Evolutionary conservation across 2,329 filamentous ascomycete genomes (phyloP), one percentile per base, ranked within the genome.

Genomic region (Parascedosporium putredinis): DNA sequence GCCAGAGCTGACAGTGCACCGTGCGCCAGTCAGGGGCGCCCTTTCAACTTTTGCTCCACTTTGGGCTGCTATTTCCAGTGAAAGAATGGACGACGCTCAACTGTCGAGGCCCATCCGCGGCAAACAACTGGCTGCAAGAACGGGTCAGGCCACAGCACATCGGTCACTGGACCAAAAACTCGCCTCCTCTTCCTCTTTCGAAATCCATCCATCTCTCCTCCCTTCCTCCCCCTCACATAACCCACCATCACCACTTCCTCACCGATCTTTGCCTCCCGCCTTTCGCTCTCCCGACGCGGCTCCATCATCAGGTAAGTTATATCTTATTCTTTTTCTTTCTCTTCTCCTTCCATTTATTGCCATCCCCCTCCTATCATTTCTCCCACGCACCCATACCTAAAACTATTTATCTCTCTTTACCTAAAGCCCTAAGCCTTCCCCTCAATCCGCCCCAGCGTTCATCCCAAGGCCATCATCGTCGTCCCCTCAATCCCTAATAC

Each of bases 401-500:
- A n/a, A n/a, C n/a, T n/a, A n/a, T n/a, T n/a, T n/a, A n/a, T n/a
- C n/a, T n/a, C n/a, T n/a, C n/a, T 54, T 43, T 33, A 22, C n/a
- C 54, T 52, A 56, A 52, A 45, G 45, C 54, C 53, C 53, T 52
- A 51, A 52, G 53, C 50, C 53, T 54, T 51, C 12, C 16, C 38
- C 4, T 45, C 27, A 31, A 44, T n/a, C n/a, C n/a, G n/a, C 14
- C 36, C 45, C 48, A 42, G 46, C 48, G 18, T 47, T 40, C 40
- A 38, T 5, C 12, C 9, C 38, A 9, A 22, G 46, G 40, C 51
- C 45, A 52, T 51, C 51, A 53, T 42, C 51, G 50, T 52, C 53
- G 52, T 43, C 54, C 55, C 54, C 50, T 50, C 49, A 57, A 53
- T 51, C 54, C 50, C 50, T 47, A 57, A 53, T 51, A 56, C 53